Evolutionary conservation across 495 filamentous ascomycete species (phyloP).

Genomic region (Podospora pseudoanserina): DNA sequence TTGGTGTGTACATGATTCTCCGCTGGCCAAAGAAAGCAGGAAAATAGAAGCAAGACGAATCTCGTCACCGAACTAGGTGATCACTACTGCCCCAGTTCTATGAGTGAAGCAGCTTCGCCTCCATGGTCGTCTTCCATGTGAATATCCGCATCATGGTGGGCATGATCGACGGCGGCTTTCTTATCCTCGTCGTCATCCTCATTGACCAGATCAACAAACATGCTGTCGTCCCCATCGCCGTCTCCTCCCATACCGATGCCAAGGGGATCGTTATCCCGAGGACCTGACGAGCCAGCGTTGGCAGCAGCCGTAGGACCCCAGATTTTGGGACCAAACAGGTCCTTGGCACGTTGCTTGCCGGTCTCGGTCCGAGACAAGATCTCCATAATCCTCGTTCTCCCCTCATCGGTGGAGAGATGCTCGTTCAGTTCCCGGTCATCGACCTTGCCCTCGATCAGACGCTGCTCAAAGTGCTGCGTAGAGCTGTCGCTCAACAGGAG

Average conservation of each 20-base stretch:
- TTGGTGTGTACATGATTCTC: background rate
- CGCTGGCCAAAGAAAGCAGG: background rate
- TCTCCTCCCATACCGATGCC: constrained; percentile 37
- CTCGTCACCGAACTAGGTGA: background rate
- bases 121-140: constrained; percentile 10
- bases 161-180: constrained; percentile 13
- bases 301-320: constrained; percentile 25
- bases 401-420: constrained; percentile 29
- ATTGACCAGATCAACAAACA: constrained; percentile 53
- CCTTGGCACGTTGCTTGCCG: constrained; percentile 39
- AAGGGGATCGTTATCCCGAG: constrained; percentile 29
- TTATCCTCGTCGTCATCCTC: constrained; percentile 46
- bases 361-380: constrained; percentile 38
- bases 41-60: background rate
- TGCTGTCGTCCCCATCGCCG: constrained; percentile 46
- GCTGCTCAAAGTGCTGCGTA: constrained; percentile 40
- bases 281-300: background rate
- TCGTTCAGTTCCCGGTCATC: constrained; percentile 32
- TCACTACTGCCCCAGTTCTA: constrained; percentile 13
- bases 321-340: constrained; percentile 37
- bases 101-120: constrained; percentile 17
- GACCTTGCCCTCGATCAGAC: constrained; percentile 34
- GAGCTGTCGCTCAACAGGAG: constrained; percentile 30
- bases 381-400: constrained; percentile 37
- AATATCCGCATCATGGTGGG: constrained; percentile 2